Evolutionary conservation across 1,284 basidiomycete genomes (phyloP), one percentile per base, ranked within the genome.

Genomic region (Sphagnurus paluster): DNA sequence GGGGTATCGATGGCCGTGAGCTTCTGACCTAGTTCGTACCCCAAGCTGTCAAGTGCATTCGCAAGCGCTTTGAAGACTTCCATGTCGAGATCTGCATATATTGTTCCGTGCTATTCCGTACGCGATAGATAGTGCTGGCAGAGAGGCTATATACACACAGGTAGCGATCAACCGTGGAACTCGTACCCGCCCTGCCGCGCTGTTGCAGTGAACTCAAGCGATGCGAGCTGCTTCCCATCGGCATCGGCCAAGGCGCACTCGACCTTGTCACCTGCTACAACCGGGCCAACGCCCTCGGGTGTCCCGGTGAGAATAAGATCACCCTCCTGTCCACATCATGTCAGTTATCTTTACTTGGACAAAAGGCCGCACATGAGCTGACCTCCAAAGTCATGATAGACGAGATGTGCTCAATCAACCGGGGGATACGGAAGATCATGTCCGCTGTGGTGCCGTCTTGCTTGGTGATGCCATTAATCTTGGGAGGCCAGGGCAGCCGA

Each of bases 341-440:
- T 36, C 26, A 42, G 30, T 28, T 14, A 8, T 9, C 8, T 17
- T 21, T 24, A 21, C 11, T 16, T 9, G 10, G 33, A 3, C 14
- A 1, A 29, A 17, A 24, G 20, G 4, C 14, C 26, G 24, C 13
- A 42, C 9, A 23, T 10, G 23, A 21, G 62, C 83, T 58, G 33
- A 87, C 91, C 76, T 98, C 93, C 14, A 98, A 77, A 0, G 85
- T 87, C 94, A 98, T 98, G 67, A 99, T 97, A 13, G 89, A 88
- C 2, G 93, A 95, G 38, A 97, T 80, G 60, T 97, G 93, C 56
- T 90, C 81, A 56, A 99, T 89, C 44, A 99, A 77, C n/a, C 81
- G 75, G 1, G 95, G 93, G 35, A 99, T 92, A 36, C 77, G 76
- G 74, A 96, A 96, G 53, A 98, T 90, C 96, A 99, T 98, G 65